Conservation (phyloP, 1,284 basidiomycete species). For the Coniferiporia weirii region DNA sequence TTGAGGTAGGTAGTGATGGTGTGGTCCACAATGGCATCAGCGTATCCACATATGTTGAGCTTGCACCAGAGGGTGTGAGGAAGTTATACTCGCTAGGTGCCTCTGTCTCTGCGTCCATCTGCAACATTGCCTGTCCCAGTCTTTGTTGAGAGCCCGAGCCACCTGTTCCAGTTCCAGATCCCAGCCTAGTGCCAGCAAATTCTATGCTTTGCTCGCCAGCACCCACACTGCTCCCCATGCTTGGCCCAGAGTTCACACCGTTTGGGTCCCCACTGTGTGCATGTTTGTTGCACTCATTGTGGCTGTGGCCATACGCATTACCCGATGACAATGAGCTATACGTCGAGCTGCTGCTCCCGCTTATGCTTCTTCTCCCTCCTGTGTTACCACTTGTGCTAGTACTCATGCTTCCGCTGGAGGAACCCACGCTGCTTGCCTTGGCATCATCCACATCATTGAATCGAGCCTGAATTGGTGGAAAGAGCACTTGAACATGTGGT, state of each 20-base stretch:
- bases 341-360: background rate
- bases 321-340: background rate
- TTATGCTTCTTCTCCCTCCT: background rate
- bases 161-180: background rate
- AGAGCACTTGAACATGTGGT: slow-evolving; percentile 16
- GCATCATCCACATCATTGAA: slow-evolving; percentile 12
- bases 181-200: no score
- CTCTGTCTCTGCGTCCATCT: background rate
- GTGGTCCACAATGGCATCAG: background rate
- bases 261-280: slow-evolving; percentile 17
- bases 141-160: background rate
- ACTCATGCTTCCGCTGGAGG: background rate
- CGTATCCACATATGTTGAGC: slow-evolving; percentile 1
- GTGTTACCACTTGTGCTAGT: background rate
- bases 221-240: background rate
- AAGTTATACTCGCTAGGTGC: background rate
- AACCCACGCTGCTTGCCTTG: background rate
- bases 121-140: no score
- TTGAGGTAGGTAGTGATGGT: background rate
- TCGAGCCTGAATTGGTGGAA: slow-evolving; percentile 18
- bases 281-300: slow-evolving; percentile 17
- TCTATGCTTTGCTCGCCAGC: background rate
- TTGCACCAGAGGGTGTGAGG: background rate
- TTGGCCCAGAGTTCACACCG: background rate
- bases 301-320: background rate